Evolutionary conservation across 768 basidiomycete species (phyloP).

Genomic region (Mycena kentingensis): DNA sequence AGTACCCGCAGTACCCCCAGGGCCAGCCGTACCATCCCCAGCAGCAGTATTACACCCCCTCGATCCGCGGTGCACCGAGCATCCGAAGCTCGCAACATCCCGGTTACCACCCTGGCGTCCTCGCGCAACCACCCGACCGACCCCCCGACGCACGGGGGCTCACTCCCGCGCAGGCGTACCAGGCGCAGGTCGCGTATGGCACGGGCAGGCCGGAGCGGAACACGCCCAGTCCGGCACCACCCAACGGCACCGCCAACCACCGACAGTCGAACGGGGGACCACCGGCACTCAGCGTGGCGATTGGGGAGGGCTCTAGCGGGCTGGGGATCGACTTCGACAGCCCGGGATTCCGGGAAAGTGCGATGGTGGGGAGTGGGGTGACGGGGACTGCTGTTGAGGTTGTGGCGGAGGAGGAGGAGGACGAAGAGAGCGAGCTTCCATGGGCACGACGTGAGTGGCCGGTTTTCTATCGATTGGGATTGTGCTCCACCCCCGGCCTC

Average conservation of each 20-base stretch:
- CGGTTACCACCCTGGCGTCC: slow-evolving; percentile 38
- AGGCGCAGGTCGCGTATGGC: slow-evolving; percentile 66
- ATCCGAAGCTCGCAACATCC: slow-evolving; percentile 49
- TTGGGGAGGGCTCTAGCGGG: slow-evolving; percentile 59
- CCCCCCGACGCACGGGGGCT: slow-evolving; percentile 55
- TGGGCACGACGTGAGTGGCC: slow-evolving; percentile 19
- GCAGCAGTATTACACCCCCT: slow-evolving; percentile 38
- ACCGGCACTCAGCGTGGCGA: slow-evolving; percentile 39
- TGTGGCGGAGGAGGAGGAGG: slow-evolving; percentile 20
- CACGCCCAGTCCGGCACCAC: slow-evolving; percentile 25
- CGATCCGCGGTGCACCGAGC: slow-evolving; percentile 47
- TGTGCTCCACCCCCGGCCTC: not conserved
- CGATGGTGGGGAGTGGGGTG: slow-evolving; percentile 52
- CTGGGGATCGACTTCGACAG: slow-evolving; percentile 59
- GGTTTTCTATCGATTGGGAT: not conserved
- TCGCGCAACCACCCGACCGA: slow-evolving; percentile 50
- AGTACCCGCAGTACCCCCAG: slow-evolving; percentile 25
- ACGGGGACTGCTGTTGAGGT: not conserved
- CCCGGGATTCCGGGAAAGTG: slow-evolving; percentile 39
- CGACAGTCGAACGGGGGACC: slow-evolving; percentile 30
- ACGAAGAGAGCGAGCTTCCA: slow-evolving; percentile 23
- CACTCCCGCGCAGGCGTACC: slow-evolving; percentile 80
- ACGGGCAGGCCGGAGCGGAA: slow-evolving; percentile 34
- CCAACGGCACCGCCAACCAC: slow-evolving; percentile 26
- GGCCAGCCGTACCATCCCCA: slow-evolving; percentile 32